Conservation (phyloP, 495 filamentous ascomycete genomes). For the Penicillium waksmanii region DNA sequence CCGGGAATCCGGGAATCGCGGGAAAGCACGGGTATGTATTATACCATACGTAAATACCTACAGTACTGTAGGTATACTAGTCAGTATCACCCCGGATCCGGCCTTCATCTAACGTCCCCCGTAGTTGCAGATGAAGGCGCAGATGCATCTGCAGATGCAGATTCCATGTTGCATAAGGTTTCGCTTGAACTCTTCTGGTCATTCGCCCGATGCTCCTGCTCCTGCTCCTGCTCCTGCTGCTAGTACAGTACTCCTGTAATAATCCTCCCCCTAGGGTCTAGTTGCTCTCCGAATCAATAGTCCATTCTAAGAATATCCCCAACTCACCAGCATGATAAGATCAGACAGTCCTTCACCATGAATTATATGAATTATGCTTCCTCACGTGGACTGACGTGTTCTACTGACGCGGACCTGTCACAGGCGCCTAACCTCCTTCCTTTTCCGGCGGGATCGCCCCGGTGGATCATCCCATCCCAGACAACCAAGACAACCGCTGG, state of each 20-base stretch:
- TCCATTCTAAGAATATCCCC: background rate
- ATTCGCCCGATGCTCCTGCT: background rate
- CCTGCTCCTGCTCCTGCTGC: too few species aligned
- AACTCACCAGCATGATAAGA: too few species aligned
- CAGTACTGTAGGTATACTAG: background rate
- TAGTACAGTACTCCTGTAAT: background rate
- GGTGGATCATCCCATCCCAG: conserved; percentile 30
- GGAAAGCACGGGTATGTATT: background rate
- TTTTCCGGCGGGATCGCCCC: conserved; percentile 27
- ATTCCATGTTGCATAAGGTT: conserved; percentile 5
- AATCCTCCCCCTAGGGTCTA: background rate
- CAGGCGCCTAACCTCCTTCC: conserved; percentile 28
- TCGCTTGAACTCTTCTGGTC: conserved; percentile 3
- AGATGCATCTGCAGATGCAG: background rate
- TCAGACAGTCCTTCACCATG: too few species aligned
- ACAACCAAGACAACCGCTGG: conserved; percentile 34
- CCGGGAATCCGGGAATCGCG: conserved; percentile 4
- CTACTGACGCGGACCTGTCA: conserved; percentile 22
- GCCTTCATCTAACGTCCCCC: conserved; percentile 6
- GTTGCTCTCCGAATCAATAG: background rate
- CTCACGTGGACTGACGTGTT: conserved; percentile 21
- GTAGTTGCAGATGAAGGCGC: background rate
- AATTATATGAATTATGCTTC: background rate
- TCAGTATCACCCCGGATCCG: background rate
- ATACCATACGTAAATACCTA: background rate